Evolutionary conservation across 139 green algal species (phyloP).

Genomic region (Micractinium sp.): DNA sequence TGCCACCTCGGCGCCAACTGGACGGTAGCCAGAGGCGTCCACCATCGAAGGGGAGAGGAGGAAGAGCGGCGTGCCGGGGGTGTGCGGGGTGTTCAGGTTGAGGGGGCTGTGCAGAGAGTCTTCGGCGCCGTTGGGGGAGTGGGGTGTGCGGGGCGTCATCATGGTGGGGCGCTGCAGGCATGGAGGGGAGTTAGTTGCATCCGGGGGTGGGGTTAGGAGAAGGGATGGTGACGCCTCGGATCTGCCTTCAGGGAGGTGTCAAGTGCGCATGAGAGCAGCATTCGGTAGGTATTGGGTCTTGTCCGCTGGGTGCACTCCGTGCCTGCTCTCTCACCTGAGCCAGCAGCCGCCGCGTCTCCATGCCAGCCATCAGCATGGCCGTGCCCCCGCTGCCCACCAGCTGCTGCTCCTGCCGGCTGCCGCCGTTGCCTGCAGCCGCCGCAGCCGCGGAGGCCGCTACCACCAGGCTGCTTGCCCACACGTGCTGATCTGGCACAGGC

Average conservation of each 20-base stretch:
- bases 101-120: background rate
- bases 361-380: constrained; percentile 29
- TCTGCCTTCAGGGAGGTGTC: too few relatives aligned
- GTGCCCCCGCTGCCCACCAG: constrained; percentile 3
- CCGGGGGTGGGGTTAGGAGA: too few relatives aligned
- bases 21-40: background rate
- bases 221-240: too few relatives aligned
- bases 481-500: background rate
- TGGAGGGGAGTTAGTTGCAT: background rate
- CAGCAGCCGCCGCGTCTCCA: constrained; percentile 44
- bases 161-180: constrained; percentile 23
- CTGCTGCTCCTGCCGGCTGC: constrained; percentile 17
- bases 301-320: too few relatives aligned
- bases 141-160: constrained; percentile 28
- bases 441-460: too few relatives aligned
- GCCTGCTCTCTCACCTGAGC: constrained; percentile 1
- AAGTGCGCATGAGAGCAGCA: too few relatives aligned
- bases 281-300: too few relatives aligned
- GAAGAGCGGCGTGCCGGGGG: background rate
- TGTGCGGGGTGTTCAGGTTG: constrained; percentile 10
- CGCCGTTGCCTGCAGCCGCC: background rate
- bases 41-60: constrained; percentile 12
- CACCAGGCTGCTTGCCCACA: constrained; percentile 28
- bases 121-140: background rate
- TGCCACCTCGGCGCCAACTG: background rate